Base-by-base conservation (phyloP, 1,139 yeast species). In the Saccharomyces pastorianus region DNA sequence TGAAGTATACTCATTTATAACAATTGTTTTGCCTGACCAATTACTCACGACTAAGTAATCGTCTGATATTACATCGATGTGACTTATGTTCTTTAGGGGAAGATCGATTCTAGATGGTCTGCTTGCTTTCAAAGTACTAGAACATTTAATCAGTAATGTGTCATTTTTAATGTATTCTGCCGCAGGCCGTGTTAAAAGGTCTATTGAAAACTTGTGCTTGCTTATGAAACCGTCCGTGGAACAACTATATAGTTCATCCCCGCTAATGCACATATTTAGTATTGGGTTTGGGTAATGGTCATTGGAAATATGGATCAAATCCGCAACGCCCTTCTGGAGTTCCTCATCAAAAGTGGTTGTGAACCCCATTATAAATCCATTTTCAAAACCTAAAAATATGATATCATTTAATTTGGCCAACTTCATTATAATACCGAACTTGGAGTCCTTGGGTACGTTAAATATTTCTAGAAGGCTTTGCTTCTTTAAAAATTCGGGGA, bases 201-300 rank as follows among this genome's bases (percentile, higher is more conserved):
- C 3, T 14, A 17, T 6, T 1, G 42, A 34, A 0, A 34, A 14
- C 5, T 34, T 34, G 42, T 34, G 42, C 20, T 14, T 34, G 4
- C 6, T 14, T 34, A 34, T 34, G 42, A 34, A 14, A 34, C 11
- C 4, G 11, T 34, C 11, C 1, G 59, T 57, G 1, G 64, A 60
- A 3, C 56, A 47, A 20, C 61, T 56, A 2, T 57, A 25, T 6
- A 61, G 5, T n/a, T 27, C 25, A 20, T 27, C 6, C 29, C 52
- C 27, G 20, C 57, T 29, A 23, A 46, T 28, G n/a, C 51, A 48
- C 28, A 68, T 48, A 42, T 59, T 61, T 20, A 68, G 55, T 7
- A 67, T 60, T 4, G 70, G 71, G 4, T 67, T 60, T 8, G 70
- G 70, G 38, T 59, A 66, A 55, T 66, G 68, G 1, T 53, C 58